These are phyloP conservation scores for Blumeriella jaapii DNA, from an alignment of 2,329 filamentous ascomycete genomes.

Conservation along the genomic window DNA sequence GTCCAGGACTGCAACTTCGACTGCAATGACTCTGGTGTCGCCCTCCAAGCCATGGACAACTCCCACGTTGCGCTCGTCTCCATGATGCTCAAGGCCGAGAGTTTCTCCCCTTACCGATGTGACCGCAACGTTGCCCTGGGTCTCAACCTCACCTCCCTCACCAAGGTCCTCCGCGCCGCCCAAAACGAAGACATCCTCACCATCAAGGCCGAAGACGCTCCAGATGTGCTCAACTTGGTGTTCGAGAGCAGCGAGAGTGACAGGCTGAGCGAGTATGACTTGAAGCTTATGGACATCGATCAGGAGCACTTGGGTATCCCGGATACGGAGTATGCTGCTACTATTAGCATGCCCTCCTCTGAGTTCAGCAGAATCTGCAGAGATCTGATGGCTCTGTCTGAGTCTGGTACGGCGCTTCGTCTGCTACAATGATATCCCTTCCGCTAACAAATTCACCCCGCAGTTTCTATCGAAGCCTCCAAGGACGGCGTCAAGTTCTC, in stretches of 20 bases:
- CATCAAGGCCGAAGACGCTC: constrained; percentile 93
- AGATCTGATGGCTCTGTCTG: constrained; percentile 83
- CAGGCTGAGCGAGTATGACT: constrained; percentile 94
- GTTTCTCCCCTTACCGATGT: constrained; percentile 91
- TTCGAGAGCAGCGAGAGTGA: constrained; percentile 88
- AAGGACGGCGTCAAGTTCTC: constrained; percentile 97
- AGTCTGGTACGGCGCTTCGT: constrained; percentile 93
- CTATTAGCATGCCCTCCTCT: constrained; percentile 72
- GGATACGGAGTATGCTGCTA: constrained; percentile 95
- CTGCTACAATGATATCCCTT: neutral
- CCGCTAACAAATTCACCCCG: constrained; percentile 12
- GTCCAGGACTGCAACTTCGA: constrained; percentile 99
- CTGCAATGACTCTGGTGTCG: constrained; percentile 99
- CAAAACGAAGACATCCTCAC: constrained; percentile 92
- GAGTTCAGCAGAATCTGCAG: constrained; percentile 95
- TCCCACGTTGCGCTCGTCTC: constrained; percentile 97
- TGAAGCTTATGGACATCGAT: constrained; percentile 99
- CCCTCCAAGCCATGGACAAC: constrained; percentile 99
- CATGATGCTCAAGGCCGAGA: constrained; percentile 95
- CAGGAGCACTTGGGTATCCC: constrained; percentile 98
- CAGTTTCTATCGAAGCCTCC: constrained; percentile 88
- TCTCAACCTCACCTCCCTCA: constrained; percentile 91
- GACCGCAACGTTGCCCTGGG: constrained; percentile 98
- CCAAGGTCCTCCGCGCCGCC: constrained; percentile 90
- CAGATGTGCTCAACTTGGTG: constrained; percentile 87